A percentile compares a stretch with the other conserved stretches of the same genome.
Conservation (phyloP, 2,329 filamentous ascomycete species). For the Pseudogymnoascus sp. region DNA sequence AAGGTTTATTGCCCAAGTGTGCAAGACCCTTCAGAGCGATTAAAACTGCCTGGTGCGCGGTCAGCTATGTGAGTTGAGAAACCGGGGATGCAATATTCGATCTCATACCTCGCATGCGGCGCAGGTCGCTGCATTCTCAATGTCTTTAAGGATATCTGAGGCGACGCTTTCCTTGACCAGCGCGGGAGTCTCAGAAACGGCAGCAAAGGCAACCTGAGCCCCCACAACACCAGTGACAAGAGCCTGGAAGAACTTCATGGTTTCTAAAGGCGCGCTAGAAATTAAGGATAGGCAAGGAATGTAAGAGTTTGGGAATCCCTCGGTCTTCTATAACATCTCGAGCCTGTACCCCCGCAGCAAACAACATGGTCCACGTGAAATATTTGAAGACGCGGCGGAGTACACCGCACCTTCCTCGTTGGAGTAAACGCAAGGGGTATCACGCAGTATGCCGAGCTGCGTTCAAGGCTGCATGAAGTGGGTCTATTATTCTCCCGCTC, state of each 20-base stretch:
- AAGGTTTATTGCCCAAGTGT: conserved; percentile 33
- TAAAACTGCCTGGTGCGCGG: conserved; percentile 24
- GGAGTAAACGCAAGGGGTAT: background rate
- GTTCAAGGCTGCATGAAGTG: background rate
- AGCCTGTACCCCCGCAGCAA: background rate
- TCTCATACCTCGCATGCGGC: conserved; percentile 26
- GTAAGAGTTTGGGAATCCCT: background rate
- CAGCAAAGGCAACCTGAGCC: background rate
- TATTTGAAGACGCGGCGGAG: background rate
- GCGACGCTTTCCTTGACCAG: conserved; percentile 9
- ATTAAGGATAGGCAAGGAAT: background rate
- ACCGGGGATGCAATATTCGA: conserved; percentile 22
- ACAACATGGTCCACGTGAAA: background rate
- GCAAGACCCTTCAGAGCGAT: conserved; percentile 36
- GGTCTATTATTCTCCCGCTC: background rate
- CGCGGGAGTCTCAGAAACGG: background rate
- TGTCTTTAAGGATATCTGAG: conserved; percentile 22
- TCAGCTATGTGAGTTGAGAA: background rate
- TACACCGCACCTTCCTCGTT: conserved; percentile 5
- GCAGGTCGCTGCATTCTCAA: conserved; percentile 26
- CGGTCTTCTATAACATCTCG: conserved; percentile 2
- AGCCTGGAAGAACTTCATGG: conserved; percentile 7
- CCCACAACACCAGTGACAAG: conserved; percentile 1
- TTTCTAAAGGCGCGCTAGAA: background rate
- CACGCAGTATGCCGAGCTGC: background rate